Base-by-base conservation (phyloP, 345 rosid species). In the Salix caprea region DNA sequence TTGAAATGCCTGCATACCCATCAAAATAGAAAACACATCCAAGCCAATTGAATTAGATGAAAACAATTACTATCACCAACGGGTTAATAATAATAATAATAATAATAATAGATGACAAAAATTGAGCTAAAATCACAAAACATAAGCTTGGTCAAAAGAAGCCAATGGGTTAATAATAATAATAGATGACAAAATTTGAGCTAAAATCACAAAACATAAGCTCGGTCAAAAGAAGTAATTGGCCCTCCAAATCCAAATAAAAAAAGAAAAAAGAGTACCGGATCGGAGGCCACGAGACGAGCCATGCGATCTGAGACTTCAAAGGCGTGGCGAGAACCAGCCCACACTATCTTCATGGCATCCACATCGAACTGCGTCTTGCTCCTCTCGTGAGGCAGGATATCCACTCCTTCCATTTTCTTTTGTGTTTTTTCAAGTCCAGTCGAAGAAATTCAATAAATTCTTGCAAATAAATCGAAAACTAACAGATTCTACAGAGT, bases 301-400 rank as follows among this genome's bases (percentile, higher is more conserved):
- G 97, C 81, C 11, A 96, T 83, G 70, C 98, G 97, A 83, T 96
- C 97, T 71, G 93, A 85, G 82, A 91, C 82, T 74, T 96, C 94
- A 50, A 86, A 85, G 84, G 84, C 90, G 62, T 88, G 91, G 74
- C 85, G 94, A 23, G 99, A 96, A 48, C 99, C 97, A 23, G 94
- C 97, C 99, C 99, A 96, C 69, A 88, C 91, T 89, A 96, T 78
- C 89, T 96, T 96, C 97, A 96, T 91, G 58, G 87, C 90, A 4
- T 92, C 94, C 56, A 96, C 95, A 50, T 92, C 94, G 80, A 96
- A 94, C 79, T 89, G 86, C 0, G 96, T 90, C 85, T 79, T 90
- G 85, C 65, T 87, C 85, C 98, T 88, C 91, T 96, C 99, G 13
- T 78, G 85, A 23, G 89, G 93, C 32, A 87, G 83, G 74, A 88